phyloP scores from a whole-genome alignment of 2,329 filamentous ascomycete genomes.

The Aspergillus bombycis region DNA sequence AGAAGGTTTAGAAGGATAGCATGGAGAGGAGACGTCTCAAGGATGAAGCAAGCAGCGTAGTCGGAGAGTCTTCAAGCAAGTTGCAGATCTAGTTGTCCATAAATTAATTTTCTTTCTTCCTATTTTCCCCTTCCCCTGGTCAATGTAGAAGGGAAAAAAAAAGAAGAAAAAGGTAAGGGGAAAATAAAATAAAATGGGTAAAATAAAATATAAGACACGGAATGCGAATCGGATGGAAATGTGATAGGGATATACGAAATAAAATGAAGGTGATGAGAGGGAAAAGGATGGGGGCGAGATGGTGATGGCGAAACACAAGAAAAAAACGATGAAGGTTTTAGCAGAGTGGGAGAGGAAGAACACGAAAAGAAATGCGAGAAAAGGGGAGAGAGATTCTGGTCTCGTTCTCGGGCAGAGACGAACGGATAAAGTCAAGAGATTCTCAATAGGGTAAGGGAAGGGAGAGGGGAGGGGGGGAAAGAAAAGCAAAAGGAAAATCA shows the following conservation, averaged over 20 bases:
- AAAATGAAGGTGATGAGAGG: constrained; percentile 8
- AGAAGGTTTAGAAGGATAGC: constrained; percentile 14
- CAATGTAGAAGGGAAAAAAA: not conserved
- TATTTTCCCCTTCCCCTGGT: not conserved
- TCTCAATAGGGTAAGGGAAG: not conserved
- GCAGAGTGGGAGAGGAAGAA: constrained; percentile 23
- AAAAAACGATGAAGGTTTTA: constrained; percentile 9
- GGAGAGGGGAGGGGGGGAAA: not conserved
- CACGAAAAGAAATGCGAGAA: constrained; percentile 20
- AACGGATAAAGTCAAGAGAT: not conserved
- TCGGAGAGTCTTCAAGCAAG: constrained; percentile 9
- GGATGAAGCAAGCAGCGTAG: not conserved
- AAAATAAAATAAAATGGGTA: not conserved
- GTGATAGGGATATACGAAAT: constrained; percentile 17
- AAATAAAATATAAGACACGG: not conserved
- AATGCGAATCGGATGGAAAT: constrained; percentile 8
- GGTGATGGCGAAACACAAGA: constrained; percentile 16
- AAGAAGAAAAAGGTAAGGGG: no score
- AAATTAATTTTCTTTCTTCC: not conserved
- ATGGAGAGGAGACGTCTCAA: constrained; percentile 14
- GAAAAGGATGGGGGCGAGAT: constrained; percentile 12
- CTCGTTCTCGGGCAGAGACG: not conserved
- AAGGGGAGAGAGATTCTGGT: constrained; percentile 16
- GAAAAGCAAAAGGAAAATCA: not conserved
- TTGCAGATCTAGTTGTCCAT: not conserved